Base-by-base conservation (phyloP, 163 green algal genomes). In the Volvox carteri region DNA sequence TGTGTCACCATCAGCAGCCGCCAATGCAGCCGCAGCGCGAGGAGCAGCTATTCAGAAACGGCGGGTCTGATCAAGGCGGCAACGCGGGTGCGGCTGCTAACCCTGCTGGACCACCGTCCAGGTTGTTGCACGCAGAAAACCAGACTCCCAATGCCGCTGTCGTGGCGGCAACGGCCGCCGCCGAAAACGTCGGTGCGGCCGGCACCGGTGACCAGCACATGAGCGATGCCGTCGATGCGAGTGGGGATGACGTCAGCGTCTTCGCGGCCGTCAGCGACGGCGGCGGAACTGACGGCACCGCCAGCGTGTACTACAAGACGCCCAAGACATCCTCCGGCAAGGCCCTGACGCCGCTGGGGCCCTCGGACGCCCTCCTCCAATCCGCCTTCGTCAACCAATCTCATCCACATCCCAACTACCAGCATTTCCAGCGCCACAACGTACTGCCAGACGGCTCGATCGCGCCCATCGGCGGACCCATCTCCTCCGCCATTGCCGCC, bases 231-330 rank as follows among this genome's bases (percentile, higher is more conserved):
- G 33, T 35, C 35, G 9, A 18, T 39, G 18, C 11, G n/a, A 7
- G 44, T 2, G 25, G 12, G 6, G 52, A 23, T 16, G 33, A 54
- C 77, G 41, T 14, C 19, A 14, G 41, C n/a, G n/a, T n/a, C 37
- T 58, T 65, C 28, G 35, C n/a, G 1, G 33, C 54, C 56, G 25
- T 21, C 52, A 78, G 79, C 33, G 60, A 78, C 30, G 79, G 79
- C 44, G 79, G 79, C n/a, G 56, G 37, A 23, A 48, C 65, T 5
- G 79, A 86, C 44, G 79, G 79, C 79, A 52, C 42, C 18, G 79
- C 79, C 16, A 86, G 44, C 62, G 18, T 86, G 39, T 86, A 86
- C 79, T 86, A 78, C 79, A 78, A 86, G 79, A 68, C 79, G 42
- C 44, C 79, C n/a, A 86, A 86, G 62, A 5, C 60, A 25, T 6